These are phyloP conservation scores for Alnus rubra DNA, from an alignment of 306 rosid species.

Conservation along the genomic window DNA sequence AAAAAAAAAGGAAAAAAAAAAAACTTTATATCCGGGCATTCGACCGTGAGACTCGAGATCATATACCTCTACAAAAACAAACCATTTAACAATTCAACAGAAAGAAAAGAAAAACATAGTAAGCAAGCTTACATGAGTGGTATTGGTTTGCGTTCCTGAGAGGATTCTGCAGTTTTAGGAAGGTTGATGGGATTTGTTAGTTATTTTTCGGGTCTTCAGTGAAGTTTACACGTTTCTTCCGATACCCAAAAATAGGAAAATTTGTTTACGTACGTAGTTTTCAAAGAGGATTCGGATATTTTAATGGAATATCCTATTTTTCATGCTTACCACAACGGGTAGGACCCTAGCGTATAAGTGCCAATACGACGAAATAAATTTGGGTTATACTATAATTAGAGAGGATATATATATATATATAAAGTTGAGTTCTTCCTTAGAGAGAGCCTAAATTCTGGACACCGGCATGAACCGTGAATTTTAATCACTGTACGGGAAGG, in stretches of 20 bases:
- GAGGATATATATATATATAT: too few relatives aligned
- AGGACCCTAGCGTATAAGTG: too few relatives aligned
- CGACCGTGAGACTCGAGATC: neutral
- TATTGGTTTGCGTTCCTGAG: neutral
- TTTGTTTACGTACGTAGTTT: neutral
- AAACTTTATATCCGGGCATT: neutral
- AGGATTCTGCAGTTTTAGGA: neutral
- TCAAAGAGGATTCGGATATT: slow-evolving; percentile 19
- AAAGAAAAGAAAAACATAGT: too few relatives aligned
- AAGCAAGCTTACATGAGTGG: slow-evolving; percentile 7
- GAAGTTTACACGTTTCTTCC: neutral
- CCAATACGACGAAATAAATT: too few relatives aligned
- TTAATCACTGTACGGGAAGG: too few relatives aligned
- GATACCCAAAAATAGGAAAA: neutral
- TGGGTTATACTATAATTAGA: too few relatives aligned
- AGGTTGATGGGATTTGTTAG: neutral
- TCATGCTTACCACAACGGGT: slow-evolving; percentile 15
- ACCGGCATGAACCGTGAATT: too few relatives aligned
- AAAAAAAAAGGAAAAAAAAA: neutral
- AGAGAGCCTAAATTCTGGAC: too few relatives aligned
- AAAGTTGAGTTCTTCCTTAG: too few relatives aligned
- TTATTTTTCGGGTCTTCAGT: neutral
- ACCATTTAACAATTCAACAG: neutral
- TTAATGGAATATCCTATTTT: neutral
- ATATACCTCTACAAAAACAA: neutral